Evolutionary conservation across 768 basidiomycete species (phyloP).

Genomic region (Hysterangium stoloniferum): DNA sequence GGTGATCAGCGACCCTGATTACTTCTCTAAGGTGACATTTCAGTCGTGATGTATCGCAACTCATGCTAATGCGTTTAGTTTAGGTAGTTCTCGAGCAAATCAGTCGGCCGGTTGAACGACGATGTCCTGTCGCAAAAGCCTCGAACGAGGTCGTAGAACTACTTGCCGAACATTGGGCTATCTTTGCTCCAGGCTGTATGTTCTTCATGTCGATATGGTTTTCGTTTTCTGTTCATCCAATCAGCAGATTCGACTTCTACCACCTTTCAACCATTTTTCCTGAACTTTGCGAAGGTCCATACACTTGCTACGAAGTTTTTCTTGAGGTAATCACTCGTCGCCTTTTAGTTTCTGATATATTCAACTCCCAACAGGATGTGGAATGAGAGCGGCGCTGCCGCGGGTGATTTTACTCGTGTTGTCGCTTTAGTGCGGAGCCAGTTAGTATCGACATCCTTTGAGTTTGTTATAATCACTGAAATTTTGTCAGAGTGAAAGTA

Average conservation of each 20-base stretch:
- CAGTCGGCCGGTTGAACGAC: conserved; percentile 60
- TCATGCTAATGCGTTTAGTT: background rate
- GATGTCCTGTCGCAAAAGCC: conserved; percentile 77
- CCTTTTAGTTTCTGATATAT: background rate
- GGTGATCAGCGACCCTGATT: conserved; percentile 59
- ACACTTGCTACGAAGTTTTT: conserved; percentile 78
- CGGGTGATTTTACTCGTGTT: conserved; percentile 71
- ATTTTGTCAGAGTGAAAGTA: conserved; percentile 53
- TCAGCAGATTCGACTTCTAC: conserved; percentile 66
- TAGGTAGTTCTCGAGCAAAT: conserved; percentile 76
- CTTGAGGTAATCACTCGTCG: conserved; percentile 35
- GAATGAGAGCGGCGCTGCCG: conserved; percentile 76
- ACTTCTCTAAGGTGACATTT: conserved; percentile 52
- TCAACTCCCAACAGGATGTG: conserved; percentile 46
- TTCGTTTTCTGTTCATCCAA: background rate
- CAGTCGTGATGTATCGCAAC: background rate
- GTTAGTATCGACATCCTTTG: conserved; percentile 37
- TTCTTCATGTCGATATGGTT: conserved; percentile 15
- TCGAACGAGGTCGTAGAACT: conserved; percentile 84
- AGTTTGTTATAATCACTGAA: conserved; percentile 9
- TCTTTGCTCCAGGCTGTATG: conserved; percentile 79
- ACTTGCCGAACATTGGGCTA: conserved; percentile 77
- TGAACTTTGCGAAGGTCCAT: conserved; percentile 79
- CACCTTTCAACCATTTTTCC: conserved; percentile 79
- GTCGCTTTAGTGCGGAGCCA: conserved; percentile 76